Evolutionary conservation across 106 monocot species (phyloP), one percentile per base, ranked within the genome.

Genomic region (Gastrodia elata): DNA sequence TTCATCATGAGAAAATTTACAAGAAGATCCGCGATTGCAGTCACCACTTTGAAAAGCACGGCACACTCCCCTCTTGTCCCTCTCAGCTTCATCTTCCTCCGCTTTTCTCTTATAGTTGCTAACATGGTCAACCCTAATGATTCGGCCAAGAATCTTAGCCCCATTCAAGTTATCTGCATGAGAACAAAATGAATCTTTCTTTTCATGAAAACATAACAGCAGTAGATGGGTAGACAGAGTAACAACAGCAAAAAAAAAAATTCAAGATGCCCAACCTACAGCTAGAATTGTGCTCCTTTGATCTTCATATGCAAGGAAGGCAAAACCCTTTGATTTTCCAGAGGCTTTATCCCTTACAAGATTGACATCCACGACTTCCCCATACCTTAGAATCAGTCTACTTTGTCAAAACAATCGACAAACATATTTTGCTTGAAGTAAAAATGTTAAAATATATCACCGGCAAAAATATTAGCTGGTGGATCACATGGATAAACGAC

Each of bases 261-360:
- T 15, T 27, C 2, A 73, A 76, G 42, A 39, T 13, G 58, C 79
- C 82, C 68, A 26, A 88, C 94, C 96, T 39, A 97, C 92, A 76
- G 92, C 92, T 71, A 96, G 96, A 68, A 88, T 70, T 39, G 92
- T 96, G 81, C 96, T 96, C 75, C 92, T 83, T 79, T 96, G 96
- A 72, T 96, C 96, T 73, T 96, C 96, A 38, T 92, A 97, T 26
- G 92, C 92, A 76, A 97, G 56, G 75, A 97, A 97, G 20, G 90
- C 90, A 74, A 97, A 96, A 15, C 96, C 92, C 75, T 86, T 92
- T 16, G 96, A 88, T 72, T 97, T 92, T 64, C 96, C 96, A 8
- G 90, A 90, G 30, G 78, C 84, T 69, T 90, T 97, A 64, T 97
- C 92, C 83, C 96, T 82, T n/a, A 97, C 88, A 64, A 97, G 88